phyloP scores from a whole-genome alignment of 257 asterid genomes.

The Gynochthodes officinalis region DNA sequence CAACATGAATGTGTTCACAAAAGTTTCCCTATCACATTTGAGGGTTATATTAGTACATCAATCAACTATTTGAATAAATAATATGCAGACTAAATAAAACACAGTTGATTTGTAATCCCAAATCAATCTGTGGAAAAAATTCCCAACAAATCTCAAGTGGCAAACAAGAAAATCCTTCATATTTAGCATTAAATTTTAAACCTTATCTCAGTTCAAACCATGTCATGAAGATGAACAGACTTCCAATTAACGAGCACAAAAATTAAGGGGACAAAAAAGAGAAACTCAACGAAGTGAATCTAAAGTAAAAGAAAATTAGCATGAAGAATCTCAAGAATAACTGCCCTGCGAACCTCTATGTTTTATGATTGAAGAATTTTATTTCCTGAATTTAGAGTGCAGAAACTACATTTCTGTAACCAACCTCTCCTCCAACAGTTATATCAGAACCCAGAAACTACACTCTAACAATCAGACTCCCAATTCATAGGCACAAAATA shows the following conservation, averaged over 20 bases:
- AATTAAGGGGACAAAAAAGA: not conserved
- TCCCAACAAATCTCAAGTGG: not conserved
- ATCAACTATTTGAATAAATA: not conserved
- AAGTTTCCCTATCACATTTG: constrained; percentile 68
- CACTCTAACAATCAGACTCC: not conserved
- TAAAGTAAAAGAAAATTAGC: too few relatives aligned
- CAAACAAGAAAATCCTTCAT: not conserved
- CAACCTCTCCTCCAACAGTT: not conserved
- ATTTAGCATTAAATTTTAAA: not conserved
- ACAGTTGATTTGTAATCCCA: constrained; percentile 4
- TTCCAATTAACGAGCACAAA: not conserved
- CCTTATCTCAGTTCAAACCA: not conserved
- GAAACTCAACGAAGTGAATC: not conserved
- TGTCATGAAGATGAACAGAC: not conserved
- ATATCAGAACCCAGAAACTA: not conserved
- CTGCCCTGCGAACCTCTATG: not conserved
- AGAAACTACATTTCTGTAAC: not conserved
- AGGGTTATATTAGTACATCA: not conserved
- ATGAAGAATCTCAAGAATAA: not conserved
- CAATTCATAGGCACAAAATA: not conserved
- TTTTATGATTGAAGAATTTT: not conserved
- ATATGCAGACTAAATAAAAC: not conserved
- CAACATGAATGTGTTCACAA: constrained; percentile 95
- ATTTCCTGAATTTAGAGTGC: not conserved
- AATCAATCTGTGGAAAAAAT: not conserved